These are phyloP conservation scores for Stephanodiscus minutulus DNA, from an alignment of 108 stramenopile species.

Conservation along the genomic window DNA sequence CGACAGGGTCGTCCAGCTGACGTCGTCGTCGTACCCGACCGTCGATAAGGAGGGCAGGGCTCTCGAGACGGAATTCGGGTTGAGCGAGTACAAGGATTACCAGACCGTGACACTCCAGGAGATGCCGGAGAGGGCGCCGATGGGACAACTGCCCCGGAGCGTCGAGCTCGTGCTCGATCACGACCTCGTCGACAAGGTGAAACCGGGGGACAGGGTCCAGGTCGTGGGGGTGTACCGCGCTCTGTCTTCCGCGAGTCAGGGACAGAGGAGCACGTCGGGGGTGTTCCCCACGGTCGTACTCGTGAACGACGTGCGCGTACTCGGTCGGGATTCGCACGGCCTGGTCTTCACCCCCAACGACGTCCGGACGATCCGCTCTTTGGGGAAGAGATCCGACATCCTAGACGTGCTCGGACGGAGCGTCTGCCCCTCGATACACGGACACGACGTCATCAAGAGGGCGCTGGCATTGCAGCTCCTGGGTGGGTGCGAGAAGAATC, in stretches of 20 bases:
- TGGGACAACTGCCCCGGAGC: constrained; percentile 97
- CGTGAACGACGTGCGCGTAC: constrained; percentile 91
- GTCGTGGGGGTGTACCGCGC: constrained; percentile 94
- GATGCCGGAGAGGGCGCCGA: constrained; percentile 95
- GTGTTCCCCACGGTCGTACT: constrained; percentile 95
- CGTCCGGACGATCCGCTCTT: constrained; percentile 75
- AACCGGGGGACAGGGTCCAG: constrained; percentile 97
- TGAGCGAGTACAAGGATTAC: constrained; percentile 95
- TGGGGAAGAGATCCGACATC: constrained; percentile 82
- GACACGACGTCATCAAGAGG: constrained; percentile 96
- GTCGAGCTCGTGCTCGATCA: constrained; percentile 92
- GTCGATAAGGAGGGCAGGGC: constrained; percentile 89
- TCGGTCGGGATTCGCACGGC: constrained; percentile 86
- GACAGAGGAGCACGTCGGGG: constrained; percentile 62
- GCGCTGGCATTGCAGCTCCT: constrained; percentile 92
- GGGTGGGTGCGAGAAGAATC: constrained; percentile 95
- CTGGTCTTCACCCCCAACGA: constrained; percentile 79
- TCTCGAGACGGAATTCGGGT: constrained; percentile 96
- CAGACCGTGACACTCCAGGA: constrained; percentile 97
- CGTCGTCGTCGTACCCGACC: constrained; percentile 88
- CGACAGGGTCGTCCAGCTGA: constrained; percentile 77
- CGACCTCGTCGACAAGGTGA: constrained; percentile 93
- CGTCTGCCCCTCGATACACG: constrained; percentile 96
- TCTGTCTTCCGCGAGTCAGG: constrained; percentile 56
- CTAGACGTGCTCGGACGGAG: constrained; percentile 82